Percentiles rank a stretch among this genome's conserved stretches.
Evolutionary conservation across 2,329 filamentous ascomycete genomes (phyloP).

Genomic region (Trichoderma asperellum): DNA sequence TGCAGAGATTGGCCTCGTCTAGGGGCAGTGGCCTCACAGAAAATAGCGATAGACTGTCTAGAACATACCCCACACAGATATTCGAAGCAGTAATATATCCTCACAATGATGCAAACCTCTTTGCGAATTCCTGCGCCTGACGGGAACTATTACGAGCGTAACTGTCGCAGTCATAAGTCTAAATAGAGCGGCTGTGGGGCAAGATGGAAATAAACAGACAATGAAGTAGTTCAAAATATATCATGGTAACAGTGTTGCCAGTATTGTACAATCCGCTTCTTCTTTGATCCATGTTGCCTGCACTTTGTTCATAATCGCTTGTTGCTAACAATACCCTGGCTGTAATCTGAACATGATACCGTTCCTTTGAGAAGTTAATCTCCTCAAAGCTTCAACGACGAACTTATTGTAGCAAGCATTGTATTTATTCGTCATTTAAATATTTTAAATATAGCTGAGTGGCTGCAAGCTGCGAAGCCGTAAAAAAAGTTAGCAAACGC

Average conservation of each 20-base stretch:
- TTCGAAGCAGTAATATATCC: too few relatives aligned
- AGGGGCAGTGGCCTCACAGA: not conserved
- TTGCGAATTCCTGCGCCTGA: too few relatives aligned
- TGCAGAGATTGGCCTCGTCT: not conserved
- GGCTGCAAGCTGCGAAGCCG: not conserved
- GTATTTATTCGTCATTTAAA: too few relatives aligned
- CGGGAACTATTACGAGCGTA: too few relatives aligned
- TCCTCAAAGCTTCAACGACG: not conserved
- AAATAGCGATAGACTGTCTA: not conserved
- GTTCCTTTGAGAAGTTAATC: not conserved
- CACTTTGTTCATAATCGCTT: not conserved
- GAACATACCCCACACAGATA: too few relatives aligned
- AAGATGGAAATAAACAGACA: not conserved
- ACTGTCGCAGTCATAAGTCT: too few relatives aligned
- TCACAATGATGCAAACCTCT: too few relatives aligned
- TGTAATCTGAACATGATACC: not conserved
- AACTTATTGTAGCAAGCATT: too few relatives aligned
- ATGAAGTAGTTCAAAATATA: not conserved
- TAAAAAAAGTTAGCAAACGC: not conserved
- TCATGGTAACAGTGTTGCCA: not conserved
- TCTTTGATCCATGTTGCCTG: not conserved
- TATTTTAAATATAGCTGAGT: not conserved
- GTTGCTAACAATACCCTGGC: not conserved
- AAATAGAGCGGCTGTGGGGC: too few relatives aligned
- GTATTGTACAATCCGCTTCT: not conserved